phyloP scores from a whole-genome alignment of 208 protist genomes.

The Leishmania turanica region DNA sequence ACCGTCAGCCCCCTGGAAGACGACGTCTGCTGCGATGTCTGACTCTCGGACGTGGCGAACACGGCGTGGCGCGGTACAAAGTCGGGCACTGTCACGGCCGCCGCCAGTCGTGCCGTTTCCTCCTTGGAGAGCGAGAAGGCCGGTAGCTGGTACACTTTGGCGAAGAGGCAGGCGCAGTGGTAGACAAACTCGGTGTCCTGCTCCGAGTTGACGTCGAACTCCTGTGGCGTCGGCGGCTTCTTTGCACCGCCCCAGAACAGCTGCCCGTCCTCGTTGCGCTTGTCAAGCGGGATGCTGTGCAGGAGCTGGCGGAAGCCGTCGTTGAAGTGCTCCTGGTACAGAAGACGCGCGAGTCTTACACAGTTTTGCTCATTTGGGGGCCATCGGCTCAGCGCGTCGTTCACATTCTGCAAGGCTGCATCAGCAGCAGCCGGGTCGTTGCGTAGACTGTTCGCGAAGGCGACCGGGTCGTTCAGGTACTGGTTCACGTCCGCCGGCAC shows the following conservation, averaged over 20 bases:
- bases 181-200: constrained; percentile 82
- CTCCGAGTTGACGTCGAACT: constrained; percentile 53
- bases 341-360: constrained; percentile 91
- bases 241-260: constrained; percentile 94
- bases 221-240: constrained; percentile 84
- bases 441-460: constrained; percentile 65
- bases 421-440: constrained; percentile 72
- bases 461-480: constrained; percentile 75
- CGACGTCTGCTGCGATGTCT: constrained; percentile 44
- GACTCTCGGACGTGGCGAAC: constrained; percentile 79
- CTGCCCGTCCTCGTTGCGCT: constrained; percentile 88
- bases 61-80: constrained; percentile 76
- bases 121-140: constrained; percentile 32
- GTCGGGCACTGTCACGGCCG: constrained; percentile 38
- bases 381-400: constrained; percentile 75
- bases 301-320: constrained; percentile 97
- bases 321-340: constrained; percentile 97
- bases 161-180: constrained; percentile 77
- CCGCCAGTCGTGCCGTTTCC: constrained; percentile 54
- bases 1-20: constrained; percentile 45
- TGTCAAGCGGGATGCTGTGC: constrained; percentile 98
- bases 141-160: constrained; percentile 64
- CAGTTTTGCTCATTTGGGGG: constrained; percentile 94
- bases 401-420: constrained; percentile 69
- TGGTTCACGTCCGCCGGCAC: constrained; percentile 82